Evolutionary conservation across 1,139 yeast species (phyloP).

Genomic region (Candida anutae): DNA sequence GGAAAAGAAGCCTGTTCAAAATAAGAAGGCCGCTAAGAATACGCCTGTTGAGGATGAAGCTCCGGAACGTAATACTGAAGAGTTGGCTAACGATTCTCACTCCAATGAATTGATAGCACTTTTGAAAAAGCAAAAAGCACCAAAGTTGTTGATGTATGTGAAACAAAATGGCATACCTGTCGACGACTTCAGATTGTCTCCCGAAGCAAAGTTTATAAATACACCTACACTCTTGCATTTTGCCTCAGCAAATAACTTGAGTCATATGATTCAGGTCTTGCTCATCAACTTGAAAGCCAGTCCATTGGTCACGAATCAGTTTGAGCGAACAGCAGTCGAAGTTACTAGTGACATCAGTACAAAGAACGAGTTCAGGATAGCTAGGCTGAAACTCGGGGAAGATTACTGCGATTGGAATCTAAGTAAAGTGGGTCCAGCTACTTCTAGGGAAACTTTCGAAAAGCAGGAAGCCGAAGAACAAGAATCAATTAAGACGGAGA

Average conservation of each 20-base stretch:
- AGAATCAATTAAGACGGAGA: slow-evolving; percentile 26
- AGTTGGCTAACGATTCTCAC: slow-evolving; percentile 25
- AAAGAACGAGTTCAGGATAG: slow-evolving; percentile 56
- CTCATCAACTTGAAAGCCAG: slow-evolving; percentile 62
- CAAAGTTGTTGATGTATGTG: slow-evolving; percentile 58
- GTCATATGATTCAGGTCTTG: slow-evolving; percentile 61
- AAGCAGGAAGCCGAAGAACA: slow-evolving; percentile 28
- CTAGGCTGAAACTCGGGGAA: slow-evolving; percentile 65
- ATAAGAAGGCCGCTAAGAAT: slow-evolving; percentile 8
- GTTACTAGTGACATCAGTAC: slow-evolving; percentile 38
- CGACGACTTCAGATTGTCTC: slow-evolving; percentile 45
- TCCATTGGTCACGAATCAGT: slow-evolving; percentile 48
- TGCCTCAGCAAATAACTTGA: slow-evolving; percentile 62
- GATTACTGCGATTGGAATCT: slow-evolving; percentile 57
- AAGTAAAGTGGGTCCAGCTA: slow-evolving; percentile 61
- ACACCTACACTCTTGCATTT: slow-evolving; percentile 77
- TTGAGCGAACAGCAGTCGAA: slow-evolving; percentile 63
- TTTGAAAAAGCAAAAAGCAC: slow-evolving; percentile 71
- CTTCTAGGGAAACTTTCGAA: slow-evolving; percentile 57
- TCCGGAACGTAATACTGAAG: too few relatives aligned
- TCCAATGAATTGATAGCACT: slow-evolving; percentile 51
- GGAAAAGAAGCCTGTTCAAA: slow-evolving; percentile 15
- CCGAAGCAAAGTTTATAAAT: slow-evolving; percentile 40
- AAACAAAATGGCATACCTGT: slow-evolving; percentile 48
- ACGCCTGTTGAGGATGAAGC: slow-evolving; percentile 9